Evolutionary conservation across 108 stramenopile species (phyloP), one percentile per base, ranked within the genome.

Genomic region (Aurantiochytrium sp.): DNA sequence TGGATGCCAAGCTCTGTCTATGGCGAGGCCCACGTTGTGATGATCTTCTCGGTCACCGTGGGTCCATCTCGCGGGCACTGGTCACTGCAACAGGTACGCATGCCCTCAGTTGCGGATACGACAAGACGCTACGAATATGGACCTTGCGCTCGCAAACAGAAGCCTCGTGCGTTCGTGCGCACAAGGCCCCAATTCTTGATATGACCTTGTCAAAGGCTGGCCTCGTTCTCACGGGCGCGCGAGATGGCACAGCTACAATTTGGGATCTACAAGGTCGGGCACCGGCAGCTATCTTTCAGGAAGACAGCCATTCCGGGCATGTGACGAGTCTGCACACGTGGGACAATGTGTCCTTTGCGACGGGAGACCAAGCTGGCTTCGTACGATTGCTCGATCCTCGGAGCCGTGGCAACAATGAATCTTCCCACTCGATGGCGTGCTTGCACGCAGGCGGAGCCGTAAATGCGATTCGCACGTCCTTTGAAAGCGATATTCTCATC

Each of bases 131-230:
- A 12, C 45, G 76, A 0, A 47, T 83, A 6, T 83, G 76, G 76
- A 12, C 19, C 10, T 16, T 53, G 18, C 76, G 51, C 18, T 83
- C 76, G 23, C 45, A 23, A 8, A 47, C 16, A 0, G 76, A 83
- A 45, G 76, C 49, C 25, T 21, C 76, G 76, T 53, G 45, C 49
- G 45, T 83, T 53, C 19, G 25, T 1, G 76, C 49, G n/a, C 76
- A 83, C 51, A 83, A 47, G 76, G 76, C 76, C 25, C 76, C 76
- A 23, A 83, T 83, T 28, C 76, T 83, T 4, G 76, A 83, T 35
- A 83, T 83, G 76, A 28, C 76, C n/a, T 35, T 83, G 18, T 6
- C 49, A 8, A 6, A 23, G 10, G 45, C 18, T 16, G 51, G 45
- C 16, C 51, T 83, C 23, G 64, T 69, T 0, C 45, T 83, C 23